These are phyloP conservation scores for Dipodascopsis tothii DNA, from an alignment of 805 yeast genomes.

Conservation along the genomic window DNA sequence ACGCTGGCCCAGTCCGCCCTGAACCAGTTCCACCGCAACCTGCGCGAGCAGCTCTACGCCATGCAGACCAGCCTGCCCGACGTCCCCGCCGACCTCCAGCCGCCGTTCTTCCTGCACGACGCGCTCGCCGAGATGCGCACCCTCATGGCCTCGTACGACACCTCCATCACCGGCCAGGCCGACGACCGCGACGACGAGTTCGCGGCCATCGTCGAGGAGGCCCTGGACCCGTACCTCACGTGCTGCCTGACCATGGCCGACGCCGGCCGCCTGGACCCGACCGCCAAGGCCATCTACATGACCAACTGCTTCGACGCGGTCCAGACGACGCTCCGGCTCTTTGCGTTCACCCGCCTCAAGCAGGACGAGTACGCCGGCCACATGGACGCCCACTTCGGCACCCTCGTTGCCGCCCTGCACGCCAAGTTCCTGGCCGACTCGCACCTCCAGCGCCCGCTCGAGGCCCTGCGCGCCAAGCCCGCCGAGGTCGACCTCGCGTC, in stretches of 20 bases:
- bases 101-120: slow-evolving; percentile 80
- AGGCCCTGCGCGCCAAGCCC: slow-evolving; percentile 9
- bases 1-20: slow-evolving; percentile 31
- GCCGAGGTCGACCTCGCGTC: slow-evolving; percentile 3
- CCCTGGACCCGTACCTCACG: slow-evolving; percentile 31
- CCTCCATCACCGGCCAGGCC: slow-evolving; percentile 25
- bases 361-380: slow-evolving; percentile 6
- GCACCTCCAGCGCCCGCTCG: slow-evolving; percentile 4
- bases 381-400: background rate
- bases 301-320: slow-evolving; percentile 33
- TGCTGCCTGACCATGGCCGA: slow-evolving; percentile 28
- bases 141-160: slow-evolving; percentile 43
- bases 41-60: slow-evolving; percentile 34
- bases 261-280: slow-evolving; percentile 23
- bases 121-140: slow-evolving; percentile 55
- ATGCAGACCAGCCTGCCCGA: slow-evolving; percentile 33
- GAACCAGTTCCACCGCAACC: slow-evolving; percentile 37
- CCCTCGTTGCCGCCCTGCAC: slow-evolving; percentile 7
- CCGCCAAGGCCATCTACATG: slow-evolving; percentile 29
- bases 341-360: slow-evolving; percentile 15
- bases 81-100: slow-evolving; percentile 49
- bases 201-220: slow-evolving; percentile 27
- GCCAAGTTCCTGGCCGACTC: slow-evolving; percentile 13
- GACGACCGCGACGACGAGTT: slow-evolving; percentile 18
- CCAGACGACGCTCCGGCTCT: slow-evolving; percentile 14